Evolutionary conservation across 2,329 filamentous ascomycete species (phyloP).

Genomic region (Ophiostoma piceae): DNA sequence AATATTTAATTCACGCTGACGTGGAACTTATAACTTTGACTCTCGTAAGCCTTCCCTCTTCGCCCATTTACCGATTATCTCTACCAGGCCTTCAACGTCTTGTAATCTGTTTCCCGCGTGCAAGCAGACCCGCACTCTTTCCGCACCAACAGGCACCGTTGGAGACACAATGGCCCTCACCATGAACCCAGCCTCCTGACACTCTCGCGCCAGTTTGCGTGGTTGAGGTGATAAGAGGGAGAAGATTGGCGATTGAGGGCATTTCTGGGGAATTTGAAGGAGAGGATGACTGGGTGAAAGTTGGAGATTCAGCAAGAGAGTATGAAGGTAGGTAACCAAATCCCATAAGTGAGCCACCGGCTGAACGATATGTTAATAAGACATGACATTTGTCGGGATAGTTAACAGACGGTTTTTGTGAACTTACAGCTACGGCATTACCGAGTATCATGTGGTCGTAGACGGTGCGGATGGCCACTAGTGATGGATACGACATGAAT

Average conservation of each 20-base stretch:
- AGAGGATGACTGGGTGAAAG: background rate
- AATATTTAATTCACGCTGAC: too few relatives aligned
- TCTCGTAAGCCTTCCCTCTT: too few relatives aligned
- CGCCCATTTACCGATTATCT: background rate
- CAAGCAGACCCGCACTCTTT: constrained; percentile 53
- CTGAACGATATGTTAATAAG: background rate
- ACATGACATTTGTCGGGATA: background rate
- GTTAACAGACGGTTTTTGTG: background rate
- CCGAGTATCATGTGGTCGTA: constrained; percentile 54
- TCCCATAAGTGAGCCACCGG: background rate
- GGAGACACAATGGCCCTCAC: constrained; percentile 63
- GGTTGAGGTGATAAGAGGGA: constrained; percentile 48
- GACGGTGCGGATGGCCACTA: constrained; percentile 53
- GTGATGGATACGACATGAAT: constrained; percentile 56
- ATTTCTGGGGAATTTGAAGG: background rate
- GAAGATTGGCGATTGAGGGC: background rate
- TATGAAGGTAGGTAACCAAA: background rate
- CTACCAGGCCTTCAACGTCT: background rate
- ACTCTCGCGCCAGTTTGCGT: constrained; percentile 53
- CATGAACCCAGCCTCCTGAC: constrained; percentile 54
- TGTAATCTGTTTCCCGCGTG: background rate
- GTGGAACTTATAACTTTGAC: too few relatives aligned
- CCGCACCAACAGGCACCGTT: constrained; percentile 58
- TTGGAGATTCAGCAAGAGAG: background rate
- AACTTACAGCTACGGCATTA: constrained; percentile 41